Percentiles rank a stretch among this genome's conserved stretches.
phyloP scores from a whole-genome alignment of 345 rosid species.

The Corchorus olitorius region DNA sequence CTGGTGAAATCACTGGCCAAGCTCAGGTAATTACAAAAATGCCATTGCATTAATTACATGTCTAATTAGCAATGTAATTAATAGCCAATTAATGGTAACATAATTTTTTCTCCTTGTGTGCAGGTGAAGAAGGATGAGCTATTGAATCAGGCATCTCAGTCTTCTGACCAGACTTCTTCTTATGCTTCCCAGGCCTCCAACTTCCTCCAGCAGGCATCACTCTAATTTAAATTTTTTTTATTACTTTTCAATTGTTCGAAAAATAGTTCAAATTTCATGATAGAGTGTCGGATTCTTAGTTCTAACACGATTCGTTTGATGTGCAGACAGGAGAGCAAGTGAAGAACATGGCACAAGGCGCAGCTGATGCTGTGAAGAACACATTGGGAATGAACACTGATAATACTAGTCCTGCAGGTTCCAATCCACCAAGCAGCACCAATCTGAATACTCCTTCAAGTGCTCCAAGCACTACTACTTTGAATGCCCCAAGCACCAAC shows the following conservation, averaged over 20 bases:
- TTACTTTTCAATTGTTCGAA: background rate
- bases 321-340: conserved; percentile 58
- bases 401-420: conserved; percentile 6
- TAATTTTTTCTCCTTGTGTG: background rate
- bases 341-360: conserved; percentile 58
- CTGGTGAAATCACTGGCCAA: background rate
- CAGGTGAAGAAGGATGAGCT: background rate
- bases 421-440: conserved; percentile 21
- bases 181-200: background rate
- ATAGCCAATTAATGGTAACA: background rate
- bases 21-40: background rate
- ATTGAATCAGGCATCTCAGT: background rate
- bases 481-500: background rate
- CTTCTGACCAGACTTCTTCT: background rate
- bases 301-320: background rate
- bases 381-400: conserved; percentile 51
- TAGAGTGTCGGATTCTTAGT: too few species aligned
- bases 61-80: too few species aligned
- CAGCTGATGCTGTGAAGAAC: conserved; percentile 58
- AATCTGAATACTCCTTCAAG: background rate
- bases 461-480: background rate
- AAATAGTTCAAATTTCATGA: too few species aligned
- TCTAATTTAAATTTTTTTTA: background rate
- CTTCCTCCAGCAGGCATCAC: background rate
- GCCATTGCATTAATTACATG: too few species aligned